Evolutionary conservation across 1,139 yeast genomes (phyloP).

Genomic region (Suhomyces anneliseae): DNA sequence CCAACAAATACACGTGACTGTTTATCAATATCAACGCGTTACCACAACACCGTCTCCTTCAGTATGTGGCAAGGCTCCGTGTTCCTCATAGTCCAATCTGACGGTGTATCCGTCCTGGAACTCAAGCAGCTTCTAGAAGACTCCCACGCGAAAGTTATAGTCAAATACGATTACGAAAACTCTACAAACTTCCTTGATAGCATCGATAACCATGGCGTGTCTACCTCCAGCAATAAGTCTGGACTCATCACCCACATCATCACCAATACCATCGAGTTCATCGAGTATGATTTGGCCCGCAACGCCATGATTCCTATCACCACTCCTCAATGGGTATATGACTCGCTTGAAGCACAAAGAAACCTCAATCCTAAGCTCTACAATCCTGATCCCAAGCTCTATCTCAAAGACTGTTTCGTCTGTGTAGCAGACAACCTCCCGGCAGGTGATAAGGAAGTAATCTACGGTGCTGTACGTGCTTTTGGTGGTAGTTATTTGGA

Average conservation of each 20-base stretch:
- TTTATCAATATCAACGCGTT: conserved; percentile 7
- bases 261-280: conserved; percentile 53
- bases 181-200: conserved; percentile 24
- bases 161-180: conserved; percentile 28
- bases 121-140: conserved; percentile 19
- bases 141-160: conserved; percentile 24
- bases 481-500: conserved; percentile 75
- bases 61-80: conserved; percentile 39
- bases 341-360: conserved; percentile 44
- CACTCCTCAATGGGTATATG: conserved; percentile 61
- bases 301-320: conserved; percentile 69
- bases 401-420: conserved; percentile 61
- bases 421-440: conserved; percentile 62
- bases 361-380: conserved; percentile 51
- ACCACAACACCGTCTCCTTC: not conserved
- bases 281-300: conserved; percentile 52
- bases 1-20: conserved; percentile 1
- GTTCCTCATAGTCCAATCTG: conserved; percentile 42
- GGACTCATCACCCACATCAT: conserved; percentile 52
- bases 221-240: conserved; percentile 56
- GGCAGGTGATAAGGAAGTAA: conserved; percentile 60
- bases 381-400: conserved; percentile 69
- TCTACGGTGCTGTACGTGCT: conserved; percentile 65
- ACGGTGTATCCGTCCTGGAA: conserved; percentile 25
- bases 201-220: conserved; percentile 15